These are phyloP conservation scores for Chytriomyces confervae DNA, from an alignment of 192 early-diverging fungal species.

Conservation along the genomic window DNA sequence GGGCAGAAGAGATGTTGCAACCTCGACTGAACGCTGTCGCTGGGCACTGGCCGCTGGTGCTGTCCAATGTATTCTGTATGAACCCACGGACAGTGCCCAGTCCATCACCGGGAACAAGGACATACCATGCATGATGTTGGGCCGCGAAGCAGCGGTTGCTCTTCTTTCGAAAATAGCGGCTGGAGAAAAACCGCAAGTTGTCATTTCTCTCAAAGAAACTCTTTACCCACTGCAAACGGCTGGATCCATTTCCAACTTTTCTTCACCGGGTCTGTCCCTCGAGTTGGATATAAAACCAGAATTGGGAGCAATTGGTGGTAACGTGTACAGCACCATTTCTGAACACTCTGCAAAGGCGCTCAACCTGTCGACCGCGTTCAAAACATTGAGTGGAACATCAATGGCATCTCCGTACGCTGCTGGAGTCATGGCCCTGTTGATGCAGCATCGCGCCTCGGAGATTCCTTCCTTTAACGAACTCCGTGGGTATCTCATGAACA, in stretches of 20 bases:
- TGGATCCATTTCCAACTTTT: constrained; percentile 72
- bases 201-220: constrained; percentile 54
- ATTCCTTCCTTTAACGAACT: constrained; percentile 11
- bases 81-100: constrained; percentile 6
- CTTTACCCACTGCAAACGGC: constrained; percentile 54
- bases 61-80: constrained; percentile 45
- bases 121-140: constrained; percentile 29
- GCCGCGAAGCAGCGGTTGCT: constrained; percentile 6
- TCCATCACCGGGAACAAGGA: constrained; percentile 21
- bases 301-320: constrained; percentile 48
- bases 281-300: constrained; percentile 69
- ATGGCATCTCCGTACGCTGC: constrained; percentile 82
- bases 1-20: constrained; percentile 17
- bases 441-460: constrained; percentile 53
- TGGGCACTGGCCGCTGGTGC: constrained; percentile 34
- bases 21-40: constrained; percentile 33
- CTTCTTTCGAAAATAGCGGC: constrained; percentile 35
- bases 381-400: constrained; percentile 67
- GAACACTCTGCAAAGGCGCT: constrained; percentile 14
- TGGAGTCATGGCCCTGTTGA: constrained; percentile 70
- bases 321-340: constrained; percentile 42
- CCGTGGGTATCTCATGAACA: constrained; percentile 57
- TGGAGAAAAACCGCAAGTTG: constrained; percentile 39
- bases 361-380: constrained; percentile 18
- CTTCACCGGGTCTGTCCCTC: constrained; percentile 74